phyloP scores from a whole-genome alignment of 2,329 filamentous ascomycete genomes.

The Neopestalotiopsis rosae region DNA sequence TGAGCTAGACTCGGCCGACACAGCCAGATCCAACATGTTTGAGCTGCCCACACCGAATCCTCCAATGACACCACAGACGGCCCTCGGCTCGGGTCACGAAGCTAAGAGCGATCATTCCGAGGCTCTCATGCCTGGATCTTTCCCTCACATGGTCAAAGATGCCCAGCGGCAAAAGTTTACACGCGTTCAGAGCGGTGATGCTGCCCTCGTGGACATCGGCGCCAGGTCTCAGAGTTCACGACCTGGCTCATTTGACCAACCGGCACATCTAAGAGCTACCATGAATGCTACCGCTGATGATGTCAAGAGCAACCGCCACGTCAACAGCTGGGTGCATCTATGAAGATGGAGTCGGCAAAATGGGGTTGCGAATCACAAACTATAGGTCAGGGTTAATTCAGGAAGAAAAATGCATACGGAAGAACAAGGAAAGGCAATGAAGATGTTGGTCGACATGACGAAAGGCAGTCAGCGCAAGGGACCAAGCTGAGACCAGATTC shows the following conservation, averaged over 20 bases:
- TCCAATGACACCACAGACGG: not conserved
- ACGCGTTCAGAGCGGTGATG: constrained; percentile 6
- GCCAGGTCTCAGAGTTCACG: not conserved
- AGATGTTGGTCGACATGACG: too few relatives aligned
- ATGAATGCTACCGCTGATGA: constrained; percentile 22
- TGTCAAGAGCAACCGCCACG: constrained; percentile 19
- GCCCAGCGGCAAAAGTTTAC: constrained; percentile 10
- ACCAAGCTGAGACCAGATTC: not conserved
- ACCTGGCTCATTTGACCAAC: not conserved
- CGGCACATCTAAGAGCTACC: constrained; percentile 15
- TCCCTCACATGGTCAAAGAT: constrained; percentile 8
- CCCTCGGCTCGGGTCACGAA: not conserved
- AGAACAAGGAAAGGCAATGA: not conserved
- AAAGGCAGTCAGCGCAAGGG: not conserved
- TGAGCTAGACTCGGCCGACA: constrained; percentile 28
- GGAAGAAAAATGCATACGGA: not conserved
- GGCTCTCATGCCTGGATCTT: constrained; percentile 12
- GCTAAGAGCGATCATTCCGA: not conserved
- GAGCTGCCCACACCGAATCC: constrained; percentile 14
- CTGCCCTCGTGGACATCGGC: constrained; percentile 1
- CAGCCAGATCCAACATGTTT: not conserved
- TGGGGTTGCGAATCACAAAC: not conserved
- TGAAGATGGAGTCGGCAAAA: not conserved
- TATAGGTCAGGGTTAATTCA: not conserved
- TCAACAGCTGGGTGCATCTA: constrained; percentile 23